Conservation (phyloP, 176 grass and related monocot species). For the Oryza australiensis region DNA sequence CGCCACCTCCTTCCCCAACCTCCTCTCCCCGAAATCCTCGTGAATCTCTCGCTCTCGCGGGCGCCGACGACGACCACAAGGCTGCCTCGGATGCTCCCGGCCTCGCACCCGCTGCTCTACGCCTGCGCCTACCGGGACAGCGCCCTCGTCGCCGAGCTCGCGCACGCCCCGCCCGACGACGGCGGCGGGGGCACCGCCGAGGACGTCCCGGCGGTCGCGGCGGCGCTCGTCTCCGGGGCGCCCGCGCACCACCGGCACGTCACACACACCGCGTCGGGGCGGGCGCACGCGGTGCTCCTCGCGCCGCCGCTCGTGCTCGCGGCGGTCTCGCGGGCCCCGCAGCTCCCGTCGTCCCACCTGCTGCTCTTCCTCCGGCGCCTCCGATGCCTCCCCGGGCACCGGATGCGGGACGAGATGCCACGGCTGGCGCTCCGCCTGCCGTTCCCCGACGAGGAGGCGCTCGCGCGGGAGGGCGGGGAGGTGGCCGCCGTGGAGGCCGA, state of each 20-base stretch:
- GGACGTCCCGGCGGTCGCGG: constrained; percentile 36
- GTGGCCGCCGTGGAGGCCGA: constrained; percentile 40
- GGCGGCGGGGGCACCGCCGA: neutral
- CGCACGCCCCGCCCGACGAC: neutral
- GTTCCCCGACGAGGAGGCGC: constrained; percentile 36
- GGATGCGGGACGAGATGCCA: constrained; percentile 47
- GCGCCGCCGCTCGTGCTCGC: constrained; percentile 51
- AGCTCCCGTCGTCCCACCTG: constrained; percentile 43
- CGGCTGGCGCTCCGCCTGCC: constrained; percentile 48
- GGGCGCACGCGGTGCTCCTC: constrained; percentile 58
- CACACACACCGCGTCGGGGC: constrained; percentile 42
- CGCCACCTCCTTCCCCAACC: neutral
- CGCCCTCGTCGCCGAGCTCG: constrained; percentile 47
- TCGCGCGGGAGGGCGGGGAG: constrained; percentile 39
- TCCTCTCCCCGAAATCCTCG: neutral
- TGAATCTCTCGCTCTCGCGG: constrained; percentile 12
- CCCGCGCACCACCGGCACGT: constrained; percentile 46
- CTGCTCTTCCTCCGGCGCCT: constrained; percentile 52
- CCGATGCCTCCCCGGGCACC: constrained; percentile 45
- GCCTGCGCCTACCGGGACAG: constrained; percentile 60
- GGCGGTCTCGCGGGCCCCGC: constrained; percentile 44
- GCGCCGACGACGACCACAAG: constrained; percentile 1
- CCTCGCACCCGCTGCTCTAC: constrained; percentile 65
- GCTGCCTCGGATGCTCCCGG: constrained; percentile 65
- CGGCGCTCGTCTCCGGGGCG: constrained; percentile 34